Conservation (phyloP, 2,329 filamentous ascomycete species). For the Cladosporium sp. region DNA sequence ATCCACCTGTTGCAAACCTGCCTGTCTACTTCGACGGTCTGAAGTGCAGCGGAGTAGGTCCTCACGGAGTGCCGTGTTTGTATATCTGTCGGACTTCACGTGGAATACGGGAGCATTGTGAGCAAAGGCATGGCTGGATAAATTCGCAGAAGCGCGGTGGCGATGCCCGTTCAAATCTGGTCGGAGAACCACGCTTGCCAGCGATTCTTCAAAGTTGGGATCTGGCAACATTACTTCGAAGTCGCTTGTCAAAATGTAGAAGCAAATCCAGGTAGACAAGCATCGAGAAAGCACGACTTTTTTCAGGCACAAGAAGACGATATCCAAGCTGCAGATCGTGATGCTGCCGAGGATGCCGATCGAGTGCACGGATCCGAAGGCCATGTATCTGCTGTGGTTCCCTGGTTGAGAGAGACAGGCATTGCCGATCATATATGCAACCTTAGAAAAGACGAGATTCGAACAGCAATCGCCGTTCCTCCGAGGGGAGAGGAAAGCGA, state of each 20-base stretch:
- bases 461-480: conserved; percentile 5
- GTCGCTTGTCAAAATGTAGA: background rate
- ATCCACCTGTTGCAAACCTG: background rate
- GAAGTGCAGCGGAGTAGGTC: background rate
- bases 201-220: background rate
- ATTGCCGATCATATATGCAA: conserved; percentile 3
- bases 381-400: conserved; percentile 8
- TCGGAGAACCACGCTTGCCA: background rate
- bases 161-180: background rate
- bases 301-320: conserved; percentile 7
- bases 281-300: background rate
- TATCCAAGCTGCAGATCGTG: background rate
- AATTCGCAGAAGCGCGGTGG: conserved; percentile 8
- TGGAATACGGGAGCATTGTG: background rate
- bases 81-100: background rate
- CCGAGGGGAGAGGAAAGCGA: background rate
- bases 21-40: background rate
- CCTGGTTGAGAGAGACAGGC: conserved; percentile 12
- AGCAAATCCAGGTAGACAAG: background rate
- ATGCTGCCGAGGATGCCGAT: background rate
- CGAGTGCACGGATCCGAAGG: conserved; percentile 9
- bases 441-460: conserved; percentile 13
- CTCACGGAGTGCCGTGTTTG: background rate
- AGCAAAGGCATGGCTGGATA: background rate
- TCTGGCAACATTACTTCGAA: conserved; percentile 10